Evolutionary conservation across 345 rosid genomes (phyloP).

Genomic region (Clarkia xantiana): DNA sequence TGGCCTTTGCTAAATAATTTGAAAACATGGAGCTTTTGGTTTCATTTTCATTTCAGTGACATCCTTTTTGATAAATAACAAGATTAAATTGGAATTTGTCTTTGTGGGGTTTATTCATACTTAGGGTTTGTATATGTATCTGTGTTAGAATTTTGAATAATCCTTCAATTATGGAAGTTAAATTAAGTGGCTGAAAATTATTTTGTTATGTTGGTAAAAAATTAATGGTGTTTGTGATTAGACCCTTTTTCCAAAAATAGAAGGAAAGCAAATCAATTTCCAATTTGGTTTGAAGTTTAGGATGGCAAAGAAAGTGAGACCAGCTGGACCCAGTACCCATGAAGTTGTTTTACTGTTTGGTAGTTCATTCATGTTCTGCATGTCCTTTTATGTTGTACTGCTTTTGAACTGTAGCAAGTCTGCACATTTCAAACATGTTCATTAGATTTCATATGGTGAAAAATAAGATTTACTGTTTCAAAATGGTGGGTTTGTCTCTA

Average conservation of each 20-base stretch:
- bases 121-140: no score
- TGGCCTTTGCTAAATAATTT: no score
- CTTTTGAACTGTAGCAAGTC: not conserved
- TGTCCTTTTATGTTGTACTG: slow-evolving; percentile 1
- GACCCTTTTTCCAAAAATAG: not conserved
- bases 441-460: not conserved
- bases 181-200: no score
- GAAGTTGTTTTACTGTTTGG: slow-evolving; percentile 1
- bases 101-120: no score
- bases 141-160: no score
- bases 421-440: not conserved
- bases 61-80: not conserved
- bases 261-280: not conserved
- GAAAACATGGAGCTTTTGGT: no score
- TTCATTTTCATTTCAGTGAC: no score
- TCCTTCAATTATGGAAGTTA: no score
- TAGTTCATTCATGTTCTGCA: not conserved
- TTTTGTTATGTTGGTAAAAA: no score
- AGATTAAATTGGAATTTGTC: no score
- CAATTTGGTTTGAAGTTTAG: not conserved
- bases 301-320: slow-evolving; percentile 2
- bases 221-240: no score
- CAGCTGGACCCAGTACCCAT: not conserved
- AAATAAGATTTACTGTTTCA: not conserved
- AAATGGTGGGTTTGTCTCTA: not conserved